A percentile compares a stretch with the other conserved stretches of the same genome.
Conservation (phyloP, 2,329 filamentous ascomycete species). For the Stylonectria norvegica region DNA sequence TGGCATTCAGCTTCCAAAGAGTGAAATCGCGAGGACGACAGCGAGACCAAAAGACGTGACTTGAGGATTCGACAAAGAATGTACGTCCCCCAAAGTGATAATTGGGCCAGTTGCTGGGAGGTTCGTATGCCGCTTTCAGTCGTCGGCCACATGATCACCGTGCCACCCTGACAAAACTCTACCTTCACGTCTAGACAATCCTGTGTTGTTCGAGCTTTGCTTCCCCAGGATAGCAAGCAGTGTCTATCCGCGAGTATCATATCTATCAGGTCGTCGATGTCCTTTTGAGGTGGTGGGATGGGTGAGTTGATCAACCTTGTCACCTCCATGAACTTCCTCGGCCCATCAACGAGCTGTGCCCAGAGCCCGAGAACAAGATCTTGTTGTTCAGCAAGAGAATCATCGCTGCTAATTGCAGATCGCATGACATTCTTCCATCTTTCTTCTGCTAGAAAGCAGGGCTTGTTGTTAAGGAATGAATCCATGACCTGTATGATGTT, state of each 20-base stretch:
- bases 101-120: not conserved
- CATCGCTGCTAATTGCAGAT: conserved; percentile 7
- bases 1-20: conserved; percentile 8
- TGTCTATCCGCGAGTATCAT: not conserved
- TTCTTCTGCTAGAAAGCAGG: conserved; percentile 7
- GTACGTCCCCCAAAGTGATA: conserved; percentile 8
- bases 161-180: conserved; percentile 2
- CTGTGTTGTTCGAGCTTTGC: not conserved
- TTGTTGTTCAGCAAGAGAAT: conserved; percentile 1
- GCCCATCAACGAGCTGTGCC: conserved; percentile 6
- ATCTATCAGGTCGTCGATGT: not conserved
- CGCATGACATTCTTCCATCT: conserved; percentile 6
- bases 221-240: conserved; percentile 4
- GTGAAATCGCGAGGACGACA: conserved; percentile 2
- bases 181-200: not conserved
- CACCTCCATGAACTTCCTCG: conserved; percentile 4
- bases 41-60: conserved; percentile 4
- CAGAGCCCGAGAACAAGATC: conserved; percentile 5
- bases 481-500: conserved; percentile 7
- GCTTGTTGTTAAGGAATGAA: conserved; percentile 7
- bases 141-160: conserved; percentile 3
- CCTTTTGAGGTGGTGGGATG: not conserved
- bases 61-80: conserved; percentile 10
- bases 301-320: conserved; percentile 3
- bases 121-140: not conserved